Percentiles rank a stretch among this genome's conserved stretches.
Evolutionary conservation across 495 filamentous ascomycete species (phyloP).

Genomic region (Rostrohypoxylon terebratum): DNA sequence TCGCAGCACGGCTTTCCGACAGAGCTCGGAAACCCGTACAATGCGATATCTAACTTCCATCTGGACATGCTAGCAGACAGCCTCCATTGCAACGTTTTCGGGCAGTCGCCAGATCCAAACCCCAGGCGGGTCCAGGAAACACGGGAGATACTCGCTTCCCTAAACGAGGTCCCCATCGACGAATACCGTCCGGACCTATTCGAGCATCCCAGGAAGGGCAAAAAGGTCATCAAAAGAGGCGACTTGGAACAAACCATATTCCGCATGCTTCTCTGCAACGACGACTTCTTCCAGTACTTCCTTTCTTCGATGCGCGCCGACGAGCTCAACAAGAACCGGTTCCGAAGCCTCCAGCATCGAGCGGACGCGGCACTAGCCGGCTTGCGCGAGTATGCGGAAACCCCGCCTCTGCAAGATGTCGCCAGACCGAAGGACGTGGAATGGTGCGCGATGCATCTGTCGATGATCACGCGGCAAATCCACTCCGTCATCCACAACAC

Average conservation of each 20-base stretch:
- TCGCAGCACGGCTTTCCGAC: slow-evolving; percentile 53
- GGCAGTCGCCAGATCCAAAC: slow-evolving; percentile 48
- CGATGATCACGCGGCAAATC: slow-evolving; percentile 51
- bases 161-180: slow-evolving; percentile 52
- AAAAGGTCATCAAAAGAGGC: slow-evolving; percentile 50
- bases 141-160: slow-evolving; percentile 57
- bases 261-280: slow-evolving; percentile 59
- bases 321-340: slow-evolving; percentile 55
- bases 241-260: slow-evolving; percentile 61
- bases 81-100: slow-evolving; percentile 56
- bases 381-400: slow-evolving; percentile 49
- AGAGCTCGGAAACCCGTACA: slow-evolving; percentile 57
- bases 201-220: slow-evolving; percentile 37
- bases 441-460: slow-evolving; percentile 58
- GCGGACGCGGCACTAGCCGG: slow-evolving; percentile 55
- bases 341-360: slow-evolving; percentile 54
- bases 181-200: slow-evolving; percentile 56
- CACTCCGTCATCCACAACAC: slow-evolving; percentile 51
- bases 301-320: slow-evolving; percentile 51
- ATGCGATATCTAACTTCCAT: slow-evolving; percentile 56
- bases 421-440: slow-evolving; percentile 36
- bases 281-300: slow-evolving; percentile 59
- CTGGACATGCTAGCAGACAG: slow-evolving; percentile 60
- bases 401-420: slow-evolving; percentile 28
- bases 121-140: slow-evolving; percentile 54